Percentiles rank a stretch among this genome's conserved stretches.
Evolutionary conservation across 2,329 filamentous ascomycete species (phyloP).

Genomic region (Fusarium staphyleae): DNA sequence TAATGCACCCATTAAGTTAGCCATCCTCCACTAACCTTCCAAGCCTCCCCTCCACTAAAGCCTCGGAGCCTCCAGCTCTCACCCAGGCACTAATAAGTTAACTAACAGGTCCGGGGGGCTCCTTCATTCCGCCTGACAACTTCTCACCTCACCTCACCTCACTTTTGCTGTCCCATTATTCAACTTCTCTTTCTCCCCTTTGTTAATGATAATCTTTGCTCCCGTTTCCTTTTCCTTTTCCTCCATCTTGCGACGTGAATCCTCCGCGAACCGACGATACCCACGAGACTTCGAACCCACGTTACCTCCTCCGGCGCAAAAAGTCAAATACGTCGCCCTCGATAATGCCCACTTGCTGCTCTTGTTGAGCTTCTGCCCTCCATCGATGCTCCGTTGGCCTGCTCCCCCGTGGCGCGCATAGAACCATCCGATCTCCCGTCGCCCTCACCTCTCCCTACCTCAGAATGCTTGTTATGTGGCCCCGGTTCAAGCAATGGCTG

Average conservation of each 20-base stretch:
- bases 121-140: slow-evolving; percentile 35
- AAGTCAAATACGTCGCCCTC: slow-evolving; percentile 16
- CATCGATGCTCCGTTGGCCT: slow-evolving; percentile 37
- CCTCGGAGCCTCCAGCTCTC: too few relatives aligned
- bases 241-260: slow-evolving; percentile 5
- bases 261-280: slow-evolving; percentile 23
- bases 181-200: not conserved
- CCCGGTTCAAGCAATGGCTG: slow-evolving; percentile 39
- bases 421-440: slow-evolving; percentile 23
- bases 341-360: slow-evolving; percentile 31
- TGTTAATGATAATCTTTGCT: not conserved
- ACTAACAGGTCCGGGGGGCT: slow-evolving; percentile 19
- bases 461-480: slow-evolving; percentile 36
- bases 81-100: too few relatives aligned
- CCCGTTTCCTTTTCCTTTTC: not conserved
- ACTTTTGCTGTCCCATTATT: slow-evolving; percentile 3
- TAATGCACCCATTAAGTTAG: not conserved
- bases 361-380: slow-evolving; percentile 28
- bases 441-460: slow-evolving; percentile 17
- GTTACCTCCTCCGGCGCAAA: slow-evolving; percentile 10
- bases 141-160: slow-evolving; percentile 15
- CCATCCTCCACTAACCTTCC: not conserved
- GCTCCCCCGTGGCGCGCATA: slow-evolving; percentile 37
- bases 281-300: slow-evolving; percentile 15
- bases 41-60: slow-evolving; percentile 28